These are phyloP conservation scores for Tolypocladium capitatum DNA, from an alignment of 2,329 filamentous ascomycete species.

Conservation along the genomic window DNA sequence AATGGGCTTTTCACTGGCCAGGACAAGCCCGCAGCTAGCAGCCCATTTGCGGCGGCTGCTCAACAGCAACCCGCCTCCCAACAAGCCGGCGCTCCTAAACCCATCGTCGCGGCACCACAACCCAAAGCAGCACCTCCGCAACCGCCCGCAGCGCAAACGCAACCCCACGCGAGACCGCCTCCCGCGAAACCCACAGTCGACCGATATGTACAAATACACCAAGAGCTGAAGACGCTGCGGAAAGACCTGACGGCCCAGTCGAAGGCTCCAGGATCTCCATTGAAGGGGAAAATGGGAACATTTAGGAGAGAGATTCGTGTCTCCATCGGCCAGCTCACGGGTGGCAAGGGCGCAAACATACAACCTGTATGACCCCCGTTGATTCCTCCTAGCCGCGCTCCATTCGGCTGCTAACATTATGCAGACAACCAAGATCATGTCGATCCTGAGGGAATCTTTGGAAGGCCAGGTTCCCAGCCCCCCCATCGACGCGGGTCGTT, in stretches of 20 bases:
- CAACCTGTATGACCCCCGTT: conserved; percentile 19
- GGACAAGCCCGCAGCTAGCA: conserved; percentile 9
- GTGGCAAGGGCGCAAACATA: conserved; percentile 47
- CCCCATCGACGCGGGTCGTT: conserved; percentile 39
- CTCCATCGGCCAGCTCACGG: conserved; percentile 59
- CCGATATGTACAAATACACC: conserved; percentile 46
- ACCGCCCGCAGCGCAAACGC: conserved; percentile 1
- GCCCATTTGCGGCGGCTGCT: neutral
- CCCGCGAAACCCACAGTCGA: conserved; percentile 15
- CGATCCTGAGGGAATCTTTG: conserved; percentile 37
- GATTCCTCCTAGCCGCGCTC: neutral
- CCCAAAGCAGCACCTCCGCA: neutral
- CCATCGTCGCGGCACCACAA: neutral
- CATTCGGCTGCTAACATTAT: conserved; percentile 6
- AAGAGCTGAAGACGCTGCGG: conserved; percentile 53
- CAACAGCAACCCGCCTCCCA: neutral
- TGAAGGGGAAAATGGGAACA: conserved; percentile 57
- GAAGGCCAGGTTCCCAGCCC: conserved; percentile 37
- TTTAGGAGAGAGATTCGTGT: conserved; percentile 60
- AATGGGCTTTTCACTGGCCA: conserved; percentile 10
- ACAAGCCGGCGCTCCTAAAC: neutral
- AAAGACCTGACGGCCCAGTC: conserved; percentile 46
- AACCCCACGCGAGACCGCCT: neutral
- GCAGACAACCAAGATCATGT: conserved; percentile 23
- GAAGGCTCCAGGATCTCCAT: conserved; percentile 27